A percentile compares a stretch with the other conserved stretches of the same genome.
These are phyloP conservation scores for Peronospora destructor DNA, from an alignment of 352 stramenopile species.

Conservation along the genomic window DNA sequence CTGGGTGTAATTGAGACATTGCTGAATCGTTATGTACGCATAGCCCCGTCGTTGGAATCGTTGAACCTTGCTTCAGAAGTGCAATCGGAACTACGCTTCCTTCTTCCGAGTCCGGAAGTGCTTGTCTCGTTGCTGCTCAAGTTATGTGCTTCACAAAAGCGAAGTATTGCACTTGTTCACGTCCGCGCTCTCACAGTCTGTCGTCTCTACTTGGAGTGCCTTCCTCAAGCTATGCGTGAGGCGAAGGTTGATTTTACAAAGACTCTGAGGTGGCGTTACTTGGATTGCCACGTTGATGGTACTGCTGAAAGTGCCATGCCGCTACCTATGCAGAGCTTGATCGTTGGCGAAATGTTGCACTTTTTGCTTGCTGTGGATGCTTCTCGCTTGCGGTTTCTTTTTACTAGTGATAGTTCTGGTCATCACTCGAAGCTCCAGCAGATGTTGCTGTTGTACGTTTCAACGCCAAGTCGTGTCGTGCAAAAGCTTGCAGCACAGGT, in stretches of 20 bases:
- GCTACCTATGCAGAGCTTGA: slow-evolving; percentile 37
- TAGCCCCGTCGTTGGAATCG: slow-evolving; percentile 24
- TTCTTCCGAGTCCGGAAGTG: slow-evolving; percentile 69
- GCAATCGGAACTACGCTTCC: slow-evolving; percentile 55
- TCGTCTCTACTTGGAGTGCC: slow-evolving; percentile 63
- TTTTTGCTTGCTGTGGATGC: slow-evolving; percentile 59
- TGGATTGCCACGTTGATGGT: slow-evolving; percentile 19
- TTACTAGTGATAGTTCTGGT: slow-evolving; percentile 15
- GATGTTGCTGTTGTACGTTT: slow-evolving; percentile 54
- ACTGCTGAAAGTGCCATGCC: slow-evolving; percentile 5
- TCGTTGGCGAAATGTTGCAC: slow-evolving; percentile 64
- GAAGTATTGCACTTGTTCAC: slow-evolving; percentile 54
- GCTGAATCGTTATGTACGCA: slow-evolving; percentile 45
- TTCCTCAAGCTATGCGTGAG: slow-evolving; percentile 69
- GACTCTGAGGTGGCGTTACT: slow-evolving; percentile 50
- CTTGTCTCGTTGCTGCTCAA: slow-evolving; percentile 77
- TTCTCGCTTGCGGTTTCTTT: slow-evolving; percentile 50
- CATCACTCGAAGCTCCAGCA: slow-evolving; percentile 52
- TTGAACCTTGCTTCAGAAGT: slow-evolving; percentile 31
- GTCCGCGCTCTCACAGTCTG: slow-evolving; percentile 68
- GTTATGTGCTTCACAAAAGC: slow-evolving; percentile 41
- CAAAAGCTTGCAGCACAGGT: slow-evolving; percentile 39
- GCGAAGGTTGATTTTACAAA: slow-evolving; percentile 84
- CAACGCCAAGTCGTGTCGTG: slow-evolving; percentile 30
- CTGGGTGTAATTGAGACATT: slow-evolving; percentile 61